A percentile compares a stretch with the other conserved stretches of the same genome.
phyloP scores from a whole-genome alignment of 78 protist species.

The Dictyostelium firmibasis region DNA sequence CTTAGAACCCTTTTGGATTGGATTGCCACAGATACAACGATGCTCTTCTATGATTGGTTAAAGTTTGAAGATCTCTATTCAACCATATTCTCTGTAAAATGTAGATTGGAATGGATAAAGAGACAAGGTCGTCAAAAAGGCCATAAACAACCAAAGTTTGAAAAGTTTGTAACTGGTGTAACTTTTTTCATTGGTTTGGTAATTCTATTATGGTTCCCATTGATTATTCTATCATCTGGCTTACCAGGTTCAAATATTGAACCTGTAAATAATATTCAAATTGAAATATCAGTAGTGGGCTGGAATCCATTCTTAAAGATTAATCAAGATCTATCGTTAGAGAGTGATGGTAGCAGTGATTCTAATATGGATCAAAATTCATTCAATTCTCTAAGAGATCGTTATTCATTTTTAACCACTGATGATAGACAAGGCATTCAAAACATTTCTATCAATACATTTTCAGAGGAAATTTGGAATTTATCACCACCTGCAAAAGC shows the following conservation, averaged over 20 bases:
- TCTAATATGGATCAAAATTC: neutral
- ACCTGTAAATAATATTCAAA: slow-evolving; percentile 32
- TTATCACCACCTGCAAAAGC: slow-evolving; percentile 41
- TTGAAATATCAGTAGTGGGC: slow-evolving; percentile 24
- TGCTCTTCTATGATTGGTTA: slow-evolving; percentile 82
- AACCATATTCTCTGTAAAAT: slow-evolving; percentile 62
- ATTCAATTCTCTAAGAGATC: neutral
- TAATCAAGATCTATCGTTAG: slow-evolving; percentile 23
- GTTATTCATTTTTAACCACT: slow-evolving; percentile 4
- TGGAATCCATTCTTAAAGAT: slow-evolving; percentile 56
- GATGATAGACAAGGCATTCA: slow-evolving; percentile 54
- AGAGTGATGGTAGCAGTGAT: neutral
- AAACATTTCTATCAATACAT: neutral
- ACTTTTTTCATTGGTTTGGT: slow-evolving; percentile 63
- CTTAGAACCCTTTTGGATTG: slow-evolving; percentile 88
- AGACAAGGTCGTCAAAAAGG: slow-evolving; percentile 71
- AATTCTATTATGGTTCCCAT: slow-evolving; percentile 85
- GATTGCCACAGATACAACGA: slow-evolving; percentile 85
- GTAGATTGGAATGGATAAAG: slow-evolving; percentile 65
- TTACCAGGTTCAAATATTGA: slow-evolving; percentile 59
- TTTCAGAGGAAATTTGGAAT: slow-evolving; percentile 49
- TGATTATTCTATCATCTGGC: slow-evolving; percentile 68
- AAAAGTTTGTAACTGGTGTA: slow-evolving; percentile 74
- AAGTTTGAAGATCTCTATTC: slow-evolving; percentile 86
- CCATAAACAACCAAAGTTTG: slow-evolving; percentile 73